Evolutionary conservation across 2,329 filamentous ascomycete species (phyloP).

Genomic region (Hymenoscyphus fructigenus): DNA sequence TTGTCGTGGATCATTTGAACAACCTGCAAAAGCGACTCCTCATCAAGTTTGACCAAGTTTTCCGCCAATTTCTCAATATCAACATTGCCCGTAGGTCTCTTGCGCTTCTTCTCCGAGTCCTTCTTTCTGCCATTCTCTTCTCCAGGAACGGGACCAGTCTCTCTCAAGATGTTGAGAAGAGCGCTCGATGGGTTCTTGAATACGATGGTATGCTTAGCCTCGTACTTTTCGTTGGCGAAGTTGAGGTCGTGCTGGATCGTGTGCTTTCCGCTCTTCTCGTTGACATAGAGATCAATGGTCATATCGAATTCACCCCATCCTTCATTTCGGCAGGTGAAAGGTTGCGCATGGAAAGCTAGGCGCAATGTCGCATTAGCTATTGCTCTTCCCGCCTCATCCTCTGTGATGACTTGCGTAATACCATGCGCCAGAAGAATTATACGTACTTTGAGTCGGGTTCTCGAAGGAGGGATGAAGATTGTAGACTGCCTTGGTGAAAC

Average conservation of each 20-base stretch:
- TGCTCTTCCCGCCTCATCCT: not conserved
- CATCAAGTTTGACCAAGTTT: constrained; percentile 79
- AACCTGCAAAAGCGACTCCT: constrained; percentile 91
- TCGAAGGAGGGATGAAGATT: constrained; percentile 93
- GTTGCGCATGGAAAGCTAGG: constrained; percentile 75
- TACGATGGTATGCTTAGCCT: constrained; percentile 73
- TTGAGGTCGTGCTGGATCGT: constrained; percentile 85
- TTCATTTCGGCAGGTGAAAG: constrained; percentile 88
- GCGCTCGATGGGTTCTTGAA: constrained; percentile 93
- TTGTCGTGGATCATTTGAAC: constrained; percentile 99
- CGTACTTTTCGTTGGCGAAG: constrained; percentile 79
- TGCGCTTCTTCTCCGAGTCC: constrained; percentile 73
- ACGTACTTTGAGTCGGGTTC: constrained; percentile 79
- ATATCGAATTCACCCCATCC: constrained; percentile 99
- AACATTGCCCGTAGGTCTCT: constrained; percentile 57
- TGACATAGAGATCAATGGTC: constrained; percentile 76
- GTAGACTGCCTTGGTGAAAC: constrained; percentile 92
- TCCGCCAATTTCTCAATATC: constrained; percentile 98
- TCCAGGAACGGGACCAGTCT: constrained; percentile 81
- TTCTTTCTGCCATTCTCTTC: constrained; percentile 67
- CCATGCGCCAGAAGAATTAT: not conserved
- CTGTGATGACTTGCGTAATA: not conserved
- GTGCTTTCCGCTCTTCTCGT: constrained; percentile 82
- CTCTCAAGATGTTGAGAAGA: constrained; percentile 75
- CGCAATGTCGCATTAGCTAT: constrained; percentile 1